Percentiles rank a stretch among this genome's conserved stretches.
phyloP scores from a whole-genome alignment of 1,284 basidiomycete genomes.

The Sporisorium exsertum region DNA sequence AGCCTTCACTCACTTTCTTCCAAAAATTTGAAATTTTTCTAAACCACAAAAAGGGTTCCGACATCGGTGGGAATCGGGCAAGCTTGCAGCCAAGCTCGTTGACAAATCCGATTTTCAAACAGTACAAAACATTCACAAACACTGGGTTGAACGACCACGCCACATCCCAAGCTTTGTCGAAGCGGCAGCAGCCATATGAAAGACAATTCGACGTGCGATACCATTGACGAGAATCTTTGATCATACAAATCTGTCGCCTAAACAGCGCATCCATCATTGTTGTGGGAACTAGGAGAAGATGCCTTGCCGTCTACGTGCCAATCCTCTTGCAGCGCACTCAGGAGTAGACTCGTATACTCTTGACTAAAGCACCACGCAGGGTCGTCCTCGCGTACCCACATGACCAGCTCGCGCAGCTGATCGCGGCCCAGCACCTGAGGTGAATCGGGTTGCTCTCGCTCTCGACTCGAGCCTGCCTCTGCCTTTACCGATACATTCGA shows the following conservation, averaged over 20 bases:
- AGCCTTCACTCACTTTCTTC: conserved; percentile 1
- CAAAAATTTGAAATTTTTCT: conserved; percentile 17
- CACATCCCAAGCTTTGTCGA: neutral
- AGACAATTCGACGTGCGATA: neutral
- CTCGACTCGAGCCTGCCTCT: neutral
- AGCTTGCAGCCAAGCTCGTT: neutral
- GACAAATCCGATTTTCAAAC: conserved; percentile 2
- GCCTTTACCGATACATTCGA: neutral
- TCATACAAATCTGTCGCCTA: neutral
- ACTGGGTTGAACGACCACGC: neutral
- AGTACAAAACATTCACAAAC: neutral
- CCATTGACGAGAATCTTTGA: neutral
- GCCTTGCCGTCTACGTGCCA: neutral
- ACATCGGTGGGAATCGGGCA: conserved; percentile 2
- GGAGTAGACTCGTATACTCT: conserved; percentile 30
- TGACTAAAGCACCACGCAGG: conserved; percentile 36
- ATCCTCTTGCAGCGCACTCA: conserved; percentile 16
- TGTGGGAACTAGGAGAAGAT: neutral
- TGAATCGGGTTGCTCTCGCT: neutral
- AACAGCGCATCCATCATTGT: neutral
- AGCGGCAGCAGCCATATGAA: neutral
- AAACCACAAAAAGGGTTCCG: conserved; percentile 4
- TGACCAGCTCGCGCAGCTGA: conserved; percentile 22
- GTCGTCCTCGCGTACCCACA: conserved; percentile 18
- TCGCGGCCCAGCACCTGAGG: conserved; percentile 1